A percentile compares a stretch with the other conserved stretches of the same genome.
Evolutionary conservation across 1,284 basidiomycete genomes (phyloP).

Genomic region (Abortiporus biennis): DNA sequence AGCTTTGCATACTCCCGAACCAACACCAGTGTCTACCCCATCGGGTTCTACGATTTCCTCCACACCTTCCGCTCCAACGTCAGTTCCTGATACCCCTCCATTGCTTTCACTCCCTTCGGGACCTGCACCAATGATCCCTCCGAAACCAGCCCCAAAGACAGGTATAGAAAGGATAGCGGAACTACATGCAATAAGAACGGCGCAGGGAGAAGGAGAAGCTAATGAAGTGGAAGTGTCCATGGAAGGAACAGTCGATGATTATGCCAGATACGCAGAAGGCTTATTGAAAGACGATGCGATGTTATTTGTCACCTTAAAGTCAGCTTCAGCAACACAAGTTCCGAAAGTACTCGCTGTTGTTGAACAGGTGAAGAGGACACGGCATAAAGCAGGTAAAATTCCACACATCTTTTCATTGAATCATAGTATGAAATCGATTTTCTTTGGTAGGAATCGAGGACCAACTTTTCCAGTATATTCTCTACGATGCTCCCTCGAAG

Average conservation of each 20-base stretch:
- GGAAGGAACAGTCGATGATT: constrained; percentile 60
- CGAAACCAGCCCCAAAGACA: constrained; percentile 54
- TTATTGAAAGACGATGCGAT: constrained; percentile 72
- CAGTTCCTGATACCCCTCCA: constrained; percentile 8
- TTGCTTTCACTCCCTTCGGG: background rate
- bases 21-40: constrained; percentile 14
- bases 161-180: constrained; percentile 65
- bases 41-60: constrained; percentile 16
- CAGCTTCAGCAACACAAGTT: constrained; percentile 58
- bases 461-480: constrained; percentile 74
- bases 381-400: constrained; percentile 58
- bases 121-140: constrained; percentile 41
- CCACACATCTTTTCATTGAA: too few species aligned
- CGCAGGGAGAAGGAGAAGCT: constrained; percentile 42
- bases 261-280: constrained; percentile 60
- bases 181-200: constrained; percentile 46
- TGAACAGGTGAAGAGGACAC: constrained; percentile 69
- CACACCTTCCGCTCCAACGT: constrained; percentile 6
- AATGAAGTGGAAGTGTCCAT: constrained; percentile 70
- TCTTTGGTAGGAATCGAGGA: constrained; percentile 40
- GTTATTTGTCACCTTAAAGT: constrained; percentile 70
- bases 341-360: constrained; percentile 76
- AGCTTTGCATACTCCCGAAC: constrained; percentile 36
- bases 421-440: background rate
- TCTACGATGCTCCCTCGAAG: constrained; percentile 45